Evolutionary conservation across 306 rosid species (phyloP).

Genomic region (Crataegus laevigata): DNA sequence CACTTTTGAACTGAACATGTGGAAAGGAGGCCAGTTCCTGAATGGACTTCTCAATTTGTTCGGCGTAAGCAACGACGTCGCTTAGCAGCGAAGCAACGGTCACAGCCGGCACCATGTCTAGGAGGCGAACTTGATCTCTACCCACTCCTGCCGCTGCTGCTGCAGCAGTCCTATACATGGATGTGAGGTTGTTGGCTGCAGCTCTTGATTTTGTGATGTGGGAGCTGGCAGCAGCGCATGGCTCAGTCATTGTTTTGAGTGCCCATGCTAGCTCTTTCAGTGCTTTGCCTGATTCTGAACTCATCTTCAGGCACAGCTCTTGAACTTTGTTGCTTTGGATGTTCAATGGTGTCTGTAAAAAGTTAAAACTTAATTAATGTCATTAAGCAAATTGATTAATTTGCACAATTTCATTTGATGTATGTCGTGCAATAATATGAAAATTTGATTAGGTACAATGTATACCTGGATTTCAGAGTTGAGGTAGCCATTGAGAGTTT

Average conservation of each 20-base stretch:
- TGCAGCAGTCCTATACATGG: constrained; percentile 5
- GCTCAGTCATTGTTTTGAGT: constrained; percentile 21
- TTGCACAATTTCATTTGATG: neutral
- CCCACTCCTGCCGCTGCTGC: neutral
- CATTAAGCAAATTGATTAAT: neutral
- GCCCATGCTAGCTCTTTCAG: constrained; percentile 24
- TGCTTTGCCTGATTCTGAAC: constrained; percentile 34
- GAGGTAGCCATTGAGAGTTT: constrained; percentile 37
- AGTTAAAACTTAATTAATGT: neutral
- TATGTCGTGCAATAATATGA: neutral
- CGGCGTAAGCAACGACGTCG: neutral
- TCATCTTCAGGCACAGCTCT: constrained; percentile 32
- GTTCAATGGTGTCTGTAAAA: constrained; percentile 14
- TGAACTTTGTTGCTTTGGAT: constrained; percentile 24
- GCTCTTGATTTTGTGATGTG: constrained; percentile 23
- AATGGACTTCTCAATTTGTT: constrained; percentile 5
- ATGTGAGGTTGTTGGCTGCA: constrained; percentile 17
- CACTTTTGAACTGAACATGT: constrained; percentile 7
- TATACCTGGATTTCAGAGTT: constrained; percentile 19
- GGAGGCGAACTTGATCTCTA: constrained; percentile 11
- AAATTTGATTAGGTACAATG: neutral
- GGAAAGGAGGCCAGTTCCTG: constrained; percentile 1
- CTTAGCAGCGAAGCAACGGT: constrained; percentile 17
- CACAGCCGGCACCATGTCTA: constrained; percentile 20
- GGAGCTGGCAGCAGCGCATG: constrained; percentile 14